A percentile compares a stretch with the other conserved stretches of the same genome.
Conservation (phyloP, 2,329 filamentous ascomycete species). For the Blastomyces percursus region DNA sequence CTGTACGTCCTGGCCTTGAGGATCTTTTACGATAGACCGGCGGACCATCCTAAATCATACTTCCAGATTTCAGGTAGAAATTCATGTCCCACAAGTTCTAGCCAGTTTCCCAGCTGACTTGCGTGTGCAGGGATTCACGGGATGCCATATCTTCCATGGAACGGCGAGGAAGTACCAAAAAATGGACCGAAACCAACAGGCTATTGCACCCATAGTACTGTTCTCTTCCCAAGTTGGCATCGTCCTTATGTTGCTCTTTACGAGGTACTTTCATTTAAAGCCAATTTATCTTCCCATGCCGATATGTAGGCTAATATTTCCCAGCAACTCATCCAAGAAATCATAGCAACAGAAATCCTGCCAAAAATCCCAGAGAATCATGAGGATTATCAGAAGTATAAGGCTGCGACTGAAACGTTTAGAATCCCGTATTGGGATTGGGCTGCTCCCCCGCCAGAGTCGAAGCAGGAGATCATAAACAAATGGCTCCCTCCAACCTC, state of each 20-base stretch:
- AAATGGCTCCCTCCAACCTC: slow-evolving; percentile 21
- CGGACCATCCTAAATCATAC: slow-evolving; percentile 1
- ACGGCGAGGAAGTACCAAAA: neutral
- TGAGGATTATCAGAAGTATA: slow-evolving; percentile 35
- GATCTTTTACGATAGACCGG: slow-evolving; percentile 2
- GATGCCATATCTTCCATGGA: slow-evolving; percentile 7
- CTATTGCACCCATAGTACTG: slow-evolving; percentile 66
- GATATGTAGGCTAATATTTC: neutral
- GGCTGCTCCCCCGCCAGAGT: slow-evolving; percentile 24
- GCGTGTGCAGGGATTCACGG: slow-evolving; percentile 2
- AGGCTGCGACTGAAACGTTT: slow-evolving; percentile 28
- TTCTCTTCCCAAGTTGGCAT: slow-evolving; percentile 75
- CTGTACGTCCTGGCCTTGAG: slow-evolving; percentile 4
- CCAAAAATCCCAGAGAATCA: slow-evolving; percentile 34
- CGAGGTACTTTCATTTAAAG: slow-evolving; percentile 33
- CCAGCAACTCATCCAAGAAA: slow-evolving; percentile 29
- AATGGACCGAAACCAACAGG: slow-evolving; percentile 47
- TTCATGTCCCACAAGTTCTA: neutral
- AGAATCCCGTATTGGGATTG: slow-evolving; percentile 41
- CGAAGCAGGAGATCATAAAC: slow-evolving; percentile 26
- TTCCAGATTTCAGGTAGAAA: slow-evolving; percentile 4
- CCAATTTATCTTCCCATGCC: neutral
- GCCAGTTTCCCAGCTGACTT: neutral
- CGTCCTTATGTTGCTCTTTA: slow-evolving; percentile 60
- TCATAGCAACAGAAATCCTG: slow-evolving; percentile 29